These are phyloP conservation scores for Colletotrichum aenigma DNA, from an alignment of 2,329 filamentous ascomycete species.

Conservation along the genomic window DNA sequence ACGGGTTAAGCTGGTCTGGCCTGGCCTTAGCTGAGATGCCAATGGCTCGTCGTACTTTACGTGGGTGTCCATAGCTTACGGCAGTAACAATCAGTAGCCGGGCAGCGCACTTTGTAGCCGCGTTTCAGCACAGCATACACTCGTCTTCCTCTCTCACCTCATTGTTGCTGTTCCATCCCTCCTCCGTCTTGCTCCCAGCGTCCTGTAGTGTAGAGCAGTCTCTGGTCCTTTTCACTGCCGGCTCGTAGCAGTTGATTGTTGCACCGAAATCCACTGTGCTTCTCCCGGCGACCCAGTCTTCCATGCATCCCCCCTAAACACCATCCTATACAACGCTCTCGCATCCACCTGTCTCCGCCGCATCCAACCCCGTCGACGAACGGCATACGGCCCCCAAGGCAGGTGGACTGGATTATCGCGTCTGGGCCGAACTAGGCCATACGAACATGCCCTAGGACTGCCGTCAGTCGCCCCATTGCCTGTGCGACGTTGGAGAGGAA, in stretches of 20 bases:
- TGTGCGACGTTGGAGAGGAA: conserved; percentile 20
- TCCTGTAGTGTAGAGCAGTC: neutral
- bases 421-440: conserved; percentile 1
- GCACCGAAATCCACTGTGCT: neutral
- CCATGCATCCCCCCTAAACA: neutral
- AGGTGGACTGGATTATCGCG: conserved; percentile 7
- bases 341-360: neutral
- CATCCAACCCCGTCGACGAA: neutral
- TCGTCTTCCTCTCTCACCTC: neutral
- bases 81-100: neutral
- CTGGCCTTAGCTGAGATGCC: neutral
- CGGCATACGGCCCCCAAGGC: neutral
- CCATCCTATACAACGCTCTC: neutral
- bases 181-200: neutral
- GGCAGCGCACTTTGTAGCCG: neutral
- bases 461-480: conserved; percentile 18
- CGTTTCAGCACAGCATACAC: neutral
- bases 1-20: neutral
- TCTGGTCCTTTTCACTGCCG: neutral
- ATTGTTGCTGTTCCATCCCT: neutral
- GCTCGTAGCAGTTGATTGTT: conserved; percentile 1
- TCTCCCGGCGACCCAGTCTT: neutral
- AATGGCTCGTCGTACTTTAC: neutral
- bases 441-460: neutral
- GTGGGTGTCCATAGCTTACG: neutral